Conservation (phyloP, 192 early-diverging fungal genomes). For the Helicostylum pulchrum region DNA sequence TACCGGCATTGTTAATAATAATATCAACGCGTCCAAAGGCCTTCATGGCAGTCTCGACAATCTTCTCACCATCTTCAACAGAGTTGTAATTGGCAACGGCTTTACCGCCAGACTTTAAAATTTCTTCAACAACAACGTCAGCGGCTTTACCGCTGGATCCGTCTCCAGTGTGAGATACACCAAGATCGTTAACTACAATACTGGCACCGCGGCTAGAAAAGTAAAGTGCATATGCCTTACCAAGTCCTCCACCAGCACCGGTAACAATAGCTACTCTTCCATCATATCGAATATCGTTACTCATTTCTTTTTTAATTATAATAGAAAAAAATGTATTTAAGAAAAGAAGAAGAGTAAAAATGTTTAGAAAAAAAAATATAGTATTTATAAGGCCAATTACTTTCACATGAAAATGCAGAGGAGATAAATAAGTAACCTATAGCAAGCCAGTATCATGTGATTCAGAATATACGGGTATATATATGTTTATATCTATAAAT, state of each 20-base stretch:
- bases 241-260: slow-evolving; percentile 91
- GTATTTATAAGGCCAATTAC: slow-evolving; percentile 4
- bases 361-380: neutral
- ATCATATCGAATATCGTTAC: slow-evolving; percentile 64
- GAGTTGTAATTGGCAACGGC: slow-evolving; percentile 98
- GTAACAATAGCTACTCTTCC: slow-evolving; percentile 91
- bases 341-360: slow-evolving; percentile 11
- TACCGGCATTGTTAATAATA: slow-evolving; percentile 97
- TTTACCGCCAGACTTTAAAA: slow-evolving; percentile 79
- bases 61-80: slow-evolving; percentile 96
- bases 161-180: slow-evolving; percentile 73
- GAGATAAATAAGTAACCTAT: neutral
- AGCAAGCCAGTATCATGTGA: slow-evolving; percentile 1
- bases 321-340: neutral
- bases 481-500: too few species aligned
- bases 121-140: slow-evolving; percentile 94
- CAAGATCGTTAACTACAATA: slow-evolving; percentile 97
- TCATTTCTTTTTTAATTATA: slow-evolving; percentile 17
- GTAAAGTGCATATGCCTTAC: slow-evolving; percentile 88
- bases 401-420: slow-evolving; percentile 15
- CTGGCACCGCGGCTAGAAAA: slow-evolving; percentile 88
- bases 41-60: slow-evolving; percentile 94
- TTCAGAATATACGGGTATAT: neutral
- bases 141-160: slow-evolving; percentile 76
- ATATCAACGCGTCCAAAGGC: slow-evolving; percentile 95